Evolutionary conservation across 768 basidiomycete genomes (phyloP).

Genomic region (Leccinellum luteum): DNA sequence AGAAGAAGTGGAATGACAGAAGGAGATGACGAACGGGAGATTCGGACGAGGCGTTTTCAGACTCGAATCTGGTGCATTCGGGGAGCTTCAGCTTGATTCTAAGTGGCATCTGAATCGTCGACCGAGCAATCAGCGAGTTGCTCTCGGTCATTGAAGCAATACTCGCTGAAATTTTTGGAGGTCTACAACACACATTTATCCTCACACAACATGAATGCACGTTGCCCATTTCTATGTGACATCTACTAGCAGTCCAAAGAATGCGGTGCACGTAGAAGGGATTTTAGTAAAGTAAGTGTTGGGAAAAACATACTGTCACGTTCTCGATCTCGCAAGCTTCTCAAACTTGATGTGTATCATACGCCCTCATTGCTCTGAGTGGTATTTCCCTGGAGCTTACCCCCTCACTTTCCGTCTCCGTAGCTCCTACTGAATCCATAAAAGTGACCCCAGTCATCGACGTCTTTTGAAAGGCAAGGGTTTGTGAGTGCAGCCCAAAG

Average conservation of each 20-base stretch:
- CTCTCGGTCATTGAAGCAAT: no score
- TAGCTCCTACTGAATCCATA: background rate
- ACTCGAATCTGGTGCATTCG: background rate
- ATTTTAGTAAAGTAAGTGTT: background rate
- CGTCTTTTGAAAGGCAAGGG: background rate
- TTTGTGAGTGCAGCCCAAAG: background rate
- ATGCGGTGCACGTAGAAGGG: background rate
- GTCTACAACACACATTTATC: no score
- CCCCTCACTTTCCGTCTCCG: background rate
- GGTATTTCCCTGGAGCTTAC: background rate
- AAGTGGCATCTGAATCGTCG: background rate
- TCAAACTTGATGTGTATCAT: background rate
- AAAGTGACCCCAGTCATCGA: background rate
- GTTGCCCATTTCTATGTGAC: background rate
- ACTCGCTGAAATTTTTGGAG: no score
- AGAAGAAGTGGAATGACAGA: no score
- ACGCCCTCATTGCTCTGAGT: background rate
- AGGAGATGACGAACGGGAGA: no score
- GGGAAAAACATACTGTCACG: background rate
- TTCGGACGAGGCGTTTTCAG: no score
- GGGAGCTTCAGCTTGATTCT: background rate
- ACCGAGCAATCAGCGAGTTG: no score
- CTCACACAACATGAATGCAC: background rate
- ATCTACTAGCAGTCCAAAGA: background rate
- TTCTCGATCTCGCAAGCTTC: constrained; percentile 6